Evolutionary conservation across 192 early-diverging fungal genomes (phyloP), one percentile per base, ranked within the genome.

Genomic region (Phlyctochytrium bullatum): DNA sequence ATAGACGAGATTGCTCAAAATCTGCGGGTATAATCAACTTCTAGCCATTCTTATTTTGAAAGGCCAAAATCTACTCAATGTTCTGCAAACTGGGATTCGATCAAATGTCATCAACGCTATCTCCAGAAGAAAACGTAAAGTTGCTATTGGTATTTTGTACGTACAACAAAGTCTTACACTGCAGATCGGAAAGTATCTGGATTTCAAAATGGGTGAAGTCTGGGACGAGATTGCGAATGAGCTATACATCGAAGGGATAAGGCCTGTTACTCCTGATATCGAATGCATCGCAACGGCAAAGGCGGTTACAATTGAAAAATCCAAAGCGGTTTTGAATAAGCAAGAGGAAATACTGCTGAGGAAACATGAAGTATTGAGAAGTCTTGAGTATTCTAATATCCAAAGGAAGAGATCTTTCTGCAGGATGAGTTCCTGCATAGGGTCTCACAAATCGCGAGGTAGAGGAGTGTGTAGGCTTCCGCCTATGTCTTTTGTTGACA

Each of bases 251-350:
- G 78, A 81, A 65, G 76, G 76, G 1, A 76, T 81, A 24, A 65
- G 78, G 14, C 81, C 81, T 27, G 73, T 80, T 32, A 66, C 78
- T 3, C 81, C 81, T 2, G 81, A 83, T 65, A 27, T 73, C 31
- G 61, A 75, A 17, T 80, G 76, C 64, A 63, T 80, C 10, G 56
- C 32, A 77, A 90, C 90, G 64, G 92, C 93, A 0, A 94, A 94
- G 79, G 91, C 92, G 72, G 69, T 71, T 16, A 68, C 72, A 0
- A 52, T 71, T 16, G 70, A 73, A 6, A 80, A 80, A 60, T 64
- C 70, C 23, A 6, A 63, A 34, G 72, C 62, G 3, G 72, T 80
- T 25, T 27, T 61, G 47, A 24, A 67, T 24, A 64, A 73, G 65
- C 78, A 80, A 52, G 34, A n/a, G 10, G 78, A 74, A 6, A 58